Evolutionary conservation across 805 yeast genomes (phyloP).

Genomic region (Danielia oregonensis): DNA sequence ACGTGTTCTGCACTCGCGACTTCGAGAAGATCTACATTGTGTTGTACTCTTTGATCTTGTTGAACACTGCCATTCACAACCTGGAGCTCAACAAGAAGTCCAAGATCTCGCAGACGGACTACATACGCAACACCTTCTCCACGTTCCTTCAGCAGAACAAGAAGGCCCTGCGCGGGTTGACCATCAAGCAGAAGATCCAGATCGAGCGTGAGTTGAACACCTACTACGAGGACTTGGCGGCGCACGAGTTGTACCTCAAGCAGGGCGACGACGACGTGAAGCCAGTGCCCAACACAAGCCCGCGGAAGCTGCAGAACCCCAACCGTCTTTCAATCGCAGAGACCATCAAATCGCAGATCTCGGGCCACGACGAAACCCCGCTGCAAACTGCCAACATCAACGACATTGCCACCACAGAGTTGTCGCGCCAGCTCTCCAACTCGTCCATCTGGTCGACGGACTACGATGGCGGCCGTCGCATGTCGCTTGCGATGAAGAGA

Average conservation of each 20-base stretch:
- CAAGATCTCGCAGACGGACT: constrained; percentile 39
- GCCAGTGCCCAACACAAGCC: constrained; percentile 2
- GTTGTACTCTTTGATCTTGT: constrained; percentile 64
- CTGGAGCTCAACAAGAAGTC: constrained; percentile 35
- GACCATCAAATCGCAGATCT: constrained; percentile 13
- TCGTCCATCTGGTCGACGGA: constrained; percentile 39
- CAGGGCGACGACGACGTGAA: constrained; percentile 14
- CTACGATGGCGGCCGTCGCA: constrained; percentile 19
- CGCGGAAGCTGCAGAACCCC: constrained; percentile 4
- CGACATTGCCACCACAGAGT: constrained; percentile 4
- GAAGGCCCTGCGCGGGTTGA: constrained; percentile 22
- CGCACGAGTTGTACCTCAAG: constrained; percentile 39
- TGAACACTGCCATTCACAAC: constrained; percentile 77
- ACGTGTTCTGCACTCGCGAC: constrained; percentile 47
- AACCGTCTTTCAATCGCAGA: constrained; percentile 21
- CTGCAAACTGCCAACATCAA: neutral
- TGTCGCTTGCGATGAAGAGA: constrained; percentile 29
- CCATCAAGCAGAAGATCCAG: constrained; percentile 38
- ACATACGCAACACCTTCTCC: constrained; percentile 38
- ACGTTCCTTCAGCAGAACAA: constrained; percentile 39
- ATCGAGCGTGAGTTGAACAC: constrained; percentile 42
- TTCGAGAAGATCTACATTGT: constrained; percentile 62
- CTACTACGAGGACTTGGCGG: constrained; percentile 42
- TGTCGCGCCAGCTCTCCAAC: constrained; percentile 26
- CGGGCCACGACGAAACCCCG: constrained; percentile 3